Evolutionary conservation across 306 rosid species (phyloP), one percentile per base, ranked within the genome.

Genomic region (Quercus gilva): DNA sequence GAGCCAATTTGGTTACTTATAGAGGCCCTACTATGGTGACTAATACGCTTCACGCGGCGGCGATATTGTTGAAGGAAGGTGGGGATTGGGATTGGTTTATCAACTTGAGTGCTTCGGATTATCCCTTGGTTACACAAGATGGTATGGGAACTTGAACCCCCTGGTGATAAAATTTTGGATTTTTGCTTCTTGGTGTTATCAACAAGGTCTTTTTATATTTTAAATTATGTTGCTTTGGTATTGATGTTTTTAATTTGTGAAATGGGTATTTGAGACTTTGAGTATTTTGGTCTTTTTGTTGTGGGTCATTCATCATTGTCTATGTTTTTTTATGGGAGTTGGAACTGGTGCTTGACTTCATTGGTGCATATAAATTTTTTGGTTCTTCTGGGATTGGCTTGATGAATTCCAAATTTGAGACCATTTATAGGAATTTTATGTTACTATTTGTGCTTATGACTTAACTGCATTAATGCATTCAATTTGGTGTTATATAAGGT

Each of bases 21-120:
- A 80, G 92, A 70, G 92, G 95, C 14, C 95, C 95, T 0, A 91
- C 92, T 13, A 92, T 92, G 94, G 94, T 90, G 20, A 81, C 88
- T 14, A 92, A 92, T 49, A 90, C 94, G 41, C 92, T 92, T 60
- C 97, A 90, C 63, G 97, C 94, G 25, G 94, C 94, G 4, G 88
- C 97, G 28, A 81, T 87, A 76, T 85, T 92, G 87, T 71, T 92
- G 64, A 88, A 73, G 84, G 88, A 86, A 45, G 94, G 91, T 64
- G 88, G 85, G 23, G 88, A 92, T 1, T 92, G 97, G 97, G 97
- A 92, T 80, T 90, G 97, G 97, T 91, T 91, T 49, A 87, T 91
- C 56, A 91, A 91, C 81, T 80, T 91, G 68, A 88, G 95, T 74
- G 92, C 97, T 74, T 90, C 94, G 1, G 97, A 92, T 71, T 92